Base-by-base conservation (phyloP, 2,329 filamentous ascomycete genomes). In the Alternaria infectoria region DNA sequence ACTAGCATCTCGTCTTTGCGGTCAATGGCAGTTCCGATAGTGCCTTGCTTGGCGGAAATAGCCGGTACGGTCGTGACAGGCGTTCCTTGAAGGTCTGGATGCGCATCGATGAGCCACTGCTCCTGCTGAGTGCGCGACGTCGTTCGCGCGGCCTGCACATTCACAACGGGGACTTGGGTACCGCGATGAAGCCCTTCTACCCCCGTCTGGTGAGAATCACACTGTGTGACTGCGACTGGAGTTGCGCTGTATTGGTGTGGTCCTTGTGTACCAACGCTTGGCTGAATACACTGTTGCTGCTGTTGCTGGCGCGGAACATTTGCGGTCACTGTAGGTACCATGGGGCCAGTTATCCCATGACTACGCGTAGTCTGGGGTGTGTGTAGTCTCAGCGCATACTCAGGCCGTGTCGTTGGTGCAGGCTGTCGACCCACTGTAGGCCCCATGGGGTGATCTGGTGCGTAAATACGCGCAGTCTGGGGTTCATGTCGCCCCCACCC, bases 251-350 rank as follows among this genome's bases (percentile, higher is more conserved):
- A 40, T 6, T 6, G 17, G 11, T 46, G 1, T 23, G 21, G 12
- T 13, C 3, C 4, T 46, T 15, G 44, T 46, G 19, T 21, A 45
- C 19, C 43, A 1, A n/a, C 32, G 0, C 9, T 0, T 25, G 12
- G 19, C 19, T 15, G 44, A 1, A n/a, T 5, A n/a, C 2, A 7
- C 0, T 2, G 49, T 11, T 52, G 49, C 7, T 23, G 44, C 13
- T 25, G 19, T 9, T 13, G 10, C 4, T 4, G 11, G 2, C 6
- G 43, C 19, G 11, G 19, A 13, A 0, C 3, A 0, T n/a, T 1
- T 9, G 15, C 32, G 2, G 32, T 0, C 32, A 40, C 6, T 40
- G 3, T 17, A 23, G 44, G 44, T 7, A 12, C 1, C 9, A 23
- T n/a, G 4, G 28, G 12, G 25, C 9, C 26, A 11, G 26, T 28